These are phyloP conservation scores for Cucumis melo DNA, from an alignment of 306 rosid species.

Conservation along the genomic window DNA sequence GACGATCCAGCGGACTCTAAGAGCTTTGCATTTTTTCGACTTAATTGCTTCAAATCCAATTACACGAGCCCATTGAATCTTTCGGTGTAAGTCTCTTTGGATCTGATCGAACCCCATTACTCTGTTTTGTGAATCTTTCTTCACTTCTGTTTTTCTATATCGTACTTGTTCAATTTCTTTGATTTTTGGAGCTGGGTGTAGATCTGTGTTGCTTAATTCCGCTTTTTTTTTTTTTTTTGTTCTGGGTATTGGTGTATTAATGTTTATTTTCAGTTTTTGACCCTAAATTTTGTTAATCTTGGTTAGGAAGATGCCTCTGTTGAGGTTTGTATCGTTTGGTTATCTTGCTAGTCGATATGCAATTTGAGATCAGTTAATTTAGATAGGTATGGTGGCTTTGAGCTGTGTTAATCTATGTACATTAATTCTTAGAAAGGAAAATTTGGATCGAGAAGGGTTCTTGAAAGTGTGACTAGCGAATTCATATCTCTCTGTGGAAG, in stretches of 20 bases:
- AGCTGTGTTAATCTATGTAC: background rate
- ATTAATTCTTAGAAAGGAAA: background rate
- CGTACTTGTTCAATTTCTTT: background rate
- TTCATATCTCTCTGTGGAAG: background rate
- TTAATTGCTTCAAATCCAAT: background rate
- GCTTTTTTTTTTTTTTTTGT: background rate
- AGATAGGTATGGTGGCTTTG: background rate
- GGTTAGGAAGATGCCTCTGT: background rate
- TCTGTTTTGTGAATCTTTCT: background rate
- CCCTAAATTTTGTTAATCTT: background rate
- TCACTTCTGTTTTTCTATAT: background rate
- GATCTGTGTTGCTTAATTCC: background rate
- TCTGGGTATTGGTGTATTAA: background rate
- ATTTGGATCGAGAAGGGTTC: background rate
- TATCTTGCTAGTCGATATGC: background rate
- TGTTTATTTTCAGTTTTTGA: background rate
- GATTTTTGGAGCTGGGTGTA: background rate
- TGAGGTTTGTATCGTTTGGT: background rate
- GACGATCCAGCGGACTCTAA: conserved; percentile 36
- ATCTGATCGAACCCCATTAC: conserved; percentile 21
- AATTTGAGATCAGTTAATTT: background rate
- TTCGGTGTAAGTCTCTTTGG: conserved; percentile 11
- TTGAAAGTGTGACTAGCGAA: background rate
- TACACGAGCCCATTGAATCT: background rate
- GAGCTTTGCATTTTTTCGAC: conserved; percentile 23